phyloP scores from a whole-genome alignment of 1,284 basidiomycete species.

The Ganoderma leucocontextum region DNA sequence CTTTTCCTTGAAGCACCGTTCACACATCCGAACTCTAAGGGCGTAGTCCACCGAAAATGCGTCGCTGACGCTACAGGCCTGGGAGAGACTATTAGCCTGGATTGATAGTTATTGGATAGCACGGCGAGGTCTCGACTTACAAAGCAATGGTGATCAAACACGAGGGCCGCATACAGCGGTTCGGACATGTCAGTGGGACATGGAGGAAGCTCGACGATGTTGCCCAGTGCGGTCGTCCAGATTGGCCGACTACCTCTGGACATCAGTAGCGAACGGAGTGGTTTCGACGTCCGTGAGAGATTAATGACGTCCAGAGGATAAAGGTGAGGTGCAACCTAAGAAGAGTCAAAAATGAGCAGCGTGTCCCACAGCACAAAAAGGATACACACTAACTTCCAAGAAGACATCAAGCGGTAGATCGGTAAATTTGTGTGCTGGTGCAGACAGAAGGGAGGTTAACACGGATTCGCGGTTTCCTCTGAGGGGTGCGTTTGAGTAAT shows the following conservation, averaged over 20 bases:
- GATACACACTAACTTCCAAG: background rate
- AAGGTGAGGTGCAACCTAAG: background rate
- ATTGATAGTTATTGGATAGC: background rate
- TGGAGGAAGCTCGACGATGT: slow-evolving; percentile 14
- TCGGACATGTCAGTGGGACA: slow-evolving; percentile 35
- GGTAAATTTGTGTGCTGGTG: background rate
- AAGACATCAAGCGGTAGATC: background rate
- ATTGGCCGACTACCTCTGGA: background rate
- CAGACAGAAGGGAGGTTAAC: background rate
- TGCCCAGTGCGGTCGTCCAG: background rate
- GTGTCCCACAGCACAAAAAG: background rate
- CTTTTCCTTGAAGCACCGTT: background rate
- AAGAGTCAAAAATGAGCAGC: background rate
- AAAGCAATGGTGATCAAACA: slow-evolving; percentile 27
- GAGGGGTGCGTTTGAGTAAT: background rate
- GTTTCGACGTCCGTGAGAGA: background rate
- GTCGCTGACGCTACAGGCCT: background rate
- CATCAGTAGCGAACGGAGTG: background rate
- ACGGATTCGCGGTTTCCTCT: background rate
- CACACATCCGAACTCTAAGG: background rate
- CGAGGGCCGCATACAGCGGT: slow-evolving; percentile 34
- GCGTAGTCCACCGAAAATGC: background rate
- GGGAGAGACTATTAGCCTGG: background rate
- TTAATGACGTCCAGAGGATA: background rate
- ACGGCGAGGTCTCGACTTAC: background rate